Percentiles rank a stretch among this genome's conserved stretches.
phyloP scores from a whole-genome alignment of 495 filamentous ascomycete species.

The Xylaria palmicola region DNA sequence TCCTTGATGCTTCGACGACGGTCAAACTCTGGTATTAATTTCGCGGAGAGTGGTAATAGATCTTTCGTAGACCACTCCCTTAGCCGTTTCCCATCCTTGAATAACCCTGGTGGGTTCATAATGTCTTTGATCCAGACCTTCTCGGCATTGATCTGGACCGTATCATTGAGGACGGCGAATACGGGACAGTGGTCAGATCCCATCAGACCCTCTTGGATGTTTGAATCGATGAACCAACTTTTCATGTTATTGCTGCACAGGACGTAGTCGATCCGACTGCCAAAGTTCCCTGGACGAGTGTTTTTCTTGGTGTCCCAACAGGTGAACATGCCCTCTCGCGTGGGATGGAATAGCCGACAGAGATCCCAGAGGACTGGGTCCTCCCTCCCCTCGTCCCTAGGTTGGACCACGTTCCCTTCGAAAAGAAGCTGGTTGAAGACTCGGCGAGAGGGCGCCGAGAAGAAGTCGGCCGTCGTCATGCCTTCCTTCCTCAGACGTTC shows the following conservation, averaged over 20 bases:
- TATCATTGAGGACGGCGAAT: constrained; percentile 71
- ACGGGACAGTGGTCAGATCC: constrained; percentile 98
- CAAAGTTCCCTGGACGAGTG: constrained; percentile 85
- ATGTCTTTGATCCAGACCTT: constrained; percentile 64
- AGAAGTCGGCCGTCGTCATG: constrained; percentile 63
- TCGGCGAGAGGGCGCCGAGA: constrained; percentile 71
- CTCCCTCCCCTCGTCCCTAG: constrained; percentile 71
- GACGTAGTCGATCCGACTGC: constrained; percentile 90
- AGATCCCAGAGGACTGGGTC: constrained; percentile 79
- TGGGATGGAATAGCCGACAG: constrained; percentile 78
- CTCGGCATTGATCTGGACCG: constrained; percentile 50
- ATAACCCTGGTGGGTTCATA: constrained; percentile 77
- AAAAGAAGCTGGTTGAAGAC: constrained; percentile 82
- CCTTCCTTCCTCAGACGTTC: constrained; percentile 71
- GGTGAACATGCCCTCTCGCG: constrained; percentile 87
- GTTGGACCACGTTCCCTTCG: constrained; percentile 66
- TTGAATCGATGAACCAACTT: constrained; percentile 79
- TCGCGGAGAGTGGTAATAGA: constrained; percentile 72
- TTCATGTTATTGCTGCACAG: constrained; percentile 79
- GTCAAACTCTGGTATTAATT: constrained; percentile 83
- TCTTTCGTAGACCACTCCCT: constrained; percentile 65
- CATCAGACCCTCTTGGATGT: constrained; percentile 93
- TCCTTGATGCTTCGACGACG: constrained; percentile 83
- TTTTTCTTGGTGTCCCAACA: constrained; percentile 90
- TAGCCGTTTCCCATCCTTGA: constrained; percentile 65